Conservation (phyloP, 73 alveolate species). For the Paramecium biaurelia region DNA sequence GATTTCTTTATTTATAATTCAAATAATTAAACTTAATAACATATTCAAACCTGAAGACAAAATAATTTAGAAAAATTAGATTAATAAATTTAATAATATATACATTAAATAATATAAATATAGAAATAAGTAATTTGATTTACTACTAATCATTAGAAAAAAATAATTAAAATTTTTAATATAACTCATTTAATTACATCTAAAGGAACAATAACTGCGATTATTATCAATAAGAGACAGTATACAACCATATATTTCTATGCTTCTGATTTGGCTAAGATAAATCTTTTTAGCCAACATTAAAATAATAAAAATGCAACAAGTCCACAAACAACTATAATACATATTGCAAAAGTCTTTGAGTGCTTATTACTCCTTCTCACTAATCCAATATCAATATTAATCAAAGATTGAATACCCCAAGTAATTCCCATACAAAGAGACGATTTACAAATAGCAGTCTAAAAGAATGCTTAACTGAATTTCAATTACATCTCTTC, state of each 20-base stretch:
- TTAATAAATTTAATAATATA: too few relatives aligned
- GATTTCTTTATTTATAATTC: neutral
- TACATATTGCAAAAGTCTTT: neutral
- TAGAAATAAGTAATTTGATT: neutral
- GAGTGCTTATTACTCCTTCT: neutral
- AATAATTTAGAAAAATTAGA: neutral
- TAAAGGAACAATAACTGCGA: neutral
- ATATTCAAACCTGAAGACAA: neutral
- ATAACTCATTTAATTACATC: slow-evolving; percentile 17
- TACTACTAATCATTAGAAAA: neutral
- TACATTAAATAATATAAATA: neutral
- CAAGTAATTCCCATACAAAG: slow-evolving; percentile 12
- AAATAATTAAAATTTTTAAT: neutral
- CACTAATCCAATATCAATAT: neutral
- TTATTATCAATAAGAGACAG: neutral
- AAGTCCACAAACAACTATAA: neutral
- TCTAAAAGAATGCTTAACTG: neutral
- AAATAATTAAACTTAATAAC: neutral
- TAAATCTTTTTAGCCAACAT: neutral
- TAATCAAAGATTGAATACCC: neutral
- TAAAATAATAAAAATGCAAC: neutral
- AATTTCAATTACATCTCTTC: neutral
- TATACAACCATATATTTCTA: neutral
- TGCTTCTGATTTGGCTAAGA: neutral
- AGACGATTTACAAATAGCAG: slow-evolving; percentile 4